Evolutionary conservation across 306 rosid genomes (phyloP).

Genomic region (Hippophae gyantsensis): DNA sequence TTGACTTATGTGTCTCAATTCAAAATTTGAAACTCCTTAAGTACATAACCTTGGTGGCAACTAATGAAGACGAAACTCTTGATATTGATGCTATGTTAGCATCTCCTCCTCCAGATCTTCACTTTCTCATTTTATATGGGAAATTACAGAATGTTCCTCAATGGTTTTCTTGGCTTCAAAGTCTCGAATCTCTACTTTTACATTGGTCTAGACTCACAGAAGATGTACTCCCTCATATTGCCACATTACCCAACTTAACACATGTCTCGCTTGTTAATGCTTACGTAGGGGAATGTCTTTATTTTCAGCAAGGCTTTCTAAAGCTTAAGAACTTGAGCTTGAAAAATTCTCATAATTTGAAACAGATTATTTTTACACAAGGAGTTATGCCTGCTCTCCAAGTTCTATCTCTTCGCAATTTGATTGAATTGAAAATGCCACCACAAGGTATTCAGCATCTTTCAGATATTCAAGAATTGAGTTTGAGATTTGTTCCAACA

Average conservation of each 20-base stretch:
- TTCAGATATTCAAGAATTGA: conserved; percentile 2
- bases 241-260: conserved; percentile 1
- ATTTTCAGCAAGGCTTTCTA: conserved; percentile 6
- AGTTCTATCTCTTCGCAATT: background rate
- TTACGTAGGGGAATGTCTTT: background rate
- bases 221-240: background rate
- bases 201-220: conserved; percentile 10
- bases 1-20: background rate
- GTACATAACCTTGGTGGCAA: background rate
- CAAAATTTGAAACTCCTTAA: conserved; percentile 1
- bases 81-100: background rate
- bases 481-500: background rate
- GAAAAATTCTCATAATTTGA: background rate
- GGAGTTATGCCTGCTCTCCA: conserved; percentile 2
- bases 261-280: background rate
- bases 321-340: background rate
- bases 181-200: background rate
- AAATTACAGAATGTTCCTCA: conserved; percentile 9
- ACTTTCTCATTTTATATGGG: conserved; percentile 1
- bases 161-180: conserved; percentile 9
- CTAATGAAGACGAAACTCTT: conserved; percentile 6
- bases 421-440: conserved; percentile 5
- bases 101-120: conserved; percentile 1
- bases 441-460: conserved; percentile 11
- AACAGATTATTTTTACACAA: background rate